Conservation (phyloP, 129 eudicot genomes). For the Helichrysum umbraculigerum region DNA sequence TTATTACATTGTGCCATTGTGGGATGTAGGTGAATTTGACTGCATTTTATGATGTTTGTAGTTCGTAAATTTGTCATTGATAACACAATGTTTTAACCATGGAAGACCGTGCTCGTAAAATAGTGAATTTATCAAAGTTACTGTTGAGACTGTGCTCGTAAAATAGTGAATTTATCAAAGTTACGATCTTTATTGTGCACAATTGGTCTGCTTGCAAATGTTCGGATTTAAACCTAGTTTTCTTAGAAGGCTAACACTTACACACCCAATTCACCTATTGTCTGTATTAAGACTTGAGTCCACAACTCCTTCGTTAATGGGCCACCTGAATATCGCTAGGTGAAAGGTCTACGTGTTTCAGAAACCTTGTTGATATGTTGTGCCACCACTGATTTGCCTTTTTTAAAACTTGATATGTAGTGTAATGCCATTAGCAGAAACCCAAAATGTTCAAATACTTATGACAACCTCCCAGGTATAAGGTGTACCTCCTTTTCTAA, state of each 20-base stretch:
- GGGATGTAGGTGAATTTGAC: background rate
- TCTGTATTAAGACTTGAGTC: background rate
- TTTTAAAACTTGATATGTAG: background rate
- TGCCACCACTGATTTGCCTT: background rate
- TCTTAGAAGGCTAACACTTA: background rate
- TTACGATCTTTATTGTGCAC: background rate
- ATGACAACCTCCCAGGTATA: background rate
- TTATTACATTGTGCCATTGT: background rate
- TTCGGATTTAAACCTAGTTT: background rate
- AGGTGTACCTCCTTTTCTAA: background rate
- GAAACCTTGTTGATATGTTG: background rate
- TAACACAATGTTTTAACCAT: background rate
- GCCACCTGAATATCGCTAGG: background rate
- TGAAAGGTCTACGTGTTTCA: background rate
- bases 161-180: background rate
- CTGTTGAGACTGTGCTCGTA: background rate
- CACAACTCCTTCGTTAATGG: background rate
- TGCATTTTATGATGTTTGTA: background rate
- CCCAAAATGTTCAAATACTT: background rate
- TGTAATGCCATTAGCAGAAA: background rate
- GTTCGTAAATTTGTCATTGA: background rate
- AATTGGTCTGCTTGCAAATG: slow-evolving; percentile 4
- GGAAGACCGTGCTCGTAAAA: background rate
- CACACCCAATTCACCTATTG: background rate
- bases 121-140: background rate